These are phyloP conservation scores for Neocatenulostroma microsporum DNA, from an alignment of 2,329 filamentous ascomycete genomes.

Conservation along the genomic window DNA sequence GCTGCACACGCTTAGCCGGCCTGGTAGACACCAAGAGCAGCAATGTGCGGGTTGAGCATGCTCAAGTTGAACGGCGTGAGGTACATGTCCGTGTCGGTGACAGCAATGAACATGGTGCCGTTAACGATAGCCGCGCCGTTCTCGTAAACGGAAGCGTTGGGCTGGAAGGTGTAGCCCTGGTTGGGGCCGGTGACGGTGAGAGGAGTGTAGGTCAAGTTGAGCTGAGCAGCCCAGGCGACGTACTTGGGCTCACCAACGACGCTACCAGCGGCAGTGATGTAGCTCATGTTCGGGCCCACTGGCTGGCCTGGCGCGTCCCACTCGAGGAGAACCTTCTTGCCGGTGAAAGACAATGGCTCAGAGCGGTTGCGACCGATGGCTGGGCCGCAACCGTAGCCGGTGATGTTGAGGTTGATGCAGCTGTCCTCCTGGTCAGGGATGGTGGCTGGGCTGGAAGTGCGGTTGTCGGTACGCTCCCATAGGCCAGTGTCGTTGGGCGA, in stretches of 20 bases:
- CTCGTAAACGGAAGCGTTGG: conserved; percentile 58
- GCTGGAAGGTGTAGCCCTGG: conserved; percentile 63
- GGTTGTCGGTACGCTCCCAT: conserved; percentile 58
- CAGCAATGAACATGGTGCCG: conserved; percentile 68
- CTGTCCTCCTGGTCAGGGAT: conserved; percentile 39
- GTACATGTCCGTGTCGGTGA: conserved; percentile 61
- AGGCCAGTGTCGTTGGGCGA: conserved; percentile 53
- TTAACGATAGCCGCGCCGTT: conserved; percentile 61
- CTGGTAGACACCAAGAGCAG: conserved; percentile 67
- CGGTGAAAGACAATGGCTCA: conserved; percentile 64
- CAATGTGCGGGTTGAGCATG: conserved; percentile 52
- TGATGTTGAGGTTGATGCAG: conserved; percentile 51
- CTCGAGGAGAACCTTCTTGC: conserved; percentile 59
- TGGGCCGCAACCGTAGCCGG: conserved; percentile 52
- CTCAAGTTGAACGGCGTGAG: conserved; percentile 68
- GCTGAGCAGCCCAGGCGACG: conserved; percentile 68
- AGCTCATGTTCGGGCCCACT: conserved; percentile 75
- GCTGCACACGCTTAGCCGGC: conserved; percentile 61
- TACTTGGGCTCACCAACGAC: conserved; percentile 53
- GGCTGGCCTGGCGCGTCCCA: conserved; percentile 64
- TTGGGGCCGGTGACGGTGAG: conserved; percentile 57
- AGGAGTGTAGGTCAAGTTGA: conserved; percentile 49
- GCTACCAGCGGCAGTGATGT: conserved; percentile 52
- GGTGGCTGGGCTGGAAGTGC: conserved; percentile 49
- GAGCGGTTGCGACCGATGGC: conserved; percentile 62